Percentiles rank a stretch among this genome's conserved stretches.
phyloP scores from a whole-genome alignment of 2,329 filamentous ascomycete genomes.

The Alternaria sp. region DNA sequence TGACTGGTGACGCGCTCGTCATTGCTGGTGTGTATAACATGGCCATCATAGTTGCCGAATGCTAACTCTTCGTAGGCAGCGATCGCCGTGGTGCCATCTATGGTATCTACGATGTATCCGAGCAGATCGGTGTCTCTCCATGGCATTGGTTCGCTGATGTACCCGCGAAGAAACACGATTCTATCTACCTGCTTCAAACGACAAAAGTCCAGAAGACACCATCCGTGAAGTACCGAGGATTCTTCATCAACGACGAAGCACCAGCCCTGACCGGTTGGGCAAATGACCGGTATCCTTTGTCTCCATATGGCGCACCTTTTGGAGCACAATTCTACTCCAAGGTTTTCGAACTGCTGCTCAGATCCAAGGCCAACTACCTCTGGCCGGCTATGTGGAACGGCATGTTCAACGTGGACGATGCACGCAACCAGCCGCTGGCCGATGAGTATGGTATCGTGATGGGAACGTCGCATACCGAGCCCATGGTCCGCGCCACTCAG shows the following conservation, averaged over 20 bases:
- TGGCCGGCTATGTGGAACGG: conserved; percentile 78
- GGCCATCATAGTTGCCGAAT: neutral
- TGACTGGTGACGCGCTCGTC: conserved; percentile 67
- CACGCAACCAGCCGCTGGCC: conserved; percentile 71
- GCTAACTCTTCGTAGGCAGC: conserved; percentile 51
- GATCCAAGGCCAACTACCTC: conserved; percentile 76
- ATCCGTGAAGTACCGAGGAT: conserved; percentile 72
- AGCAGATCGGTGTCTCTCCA: conserved; percentile 77
- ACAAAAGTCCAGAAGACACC: conserved; percentile 68
- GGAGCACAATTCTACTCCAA: conserved; percentile 72
- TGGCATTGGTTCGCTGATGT: conserved; percentile 76
- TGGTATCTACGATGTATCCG: conserved; percentile 74
- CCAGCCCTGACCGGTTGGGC: conserved; percentile 74
- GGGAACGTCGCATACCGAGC: conserved; percentile 77
- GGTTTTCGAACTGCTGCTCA: conserved; percentile 75
- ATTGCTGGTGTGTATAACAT: conserved; percentile 62
- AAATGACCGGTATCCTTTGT: conserved; percentile 61
- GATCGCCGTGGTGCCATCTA: conserved; percentile 74
- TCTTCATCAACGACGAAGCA: conserved; percentile 77
- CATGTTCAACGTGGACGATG: conserved; percentile 78
- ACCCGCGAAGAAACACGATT: conserved; percentile 59
- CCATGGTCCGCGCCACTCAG: conserved; percentile 69
- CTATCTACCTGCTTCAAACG: conserved; percentile 65
- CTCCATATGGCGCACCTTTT: conserved; percentile 54
- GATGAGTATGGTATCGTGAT: conserved; percentile 80